Conservation (phyloP, 768 basidiomycete species). For the Naematelia aurantialba region DNA sequence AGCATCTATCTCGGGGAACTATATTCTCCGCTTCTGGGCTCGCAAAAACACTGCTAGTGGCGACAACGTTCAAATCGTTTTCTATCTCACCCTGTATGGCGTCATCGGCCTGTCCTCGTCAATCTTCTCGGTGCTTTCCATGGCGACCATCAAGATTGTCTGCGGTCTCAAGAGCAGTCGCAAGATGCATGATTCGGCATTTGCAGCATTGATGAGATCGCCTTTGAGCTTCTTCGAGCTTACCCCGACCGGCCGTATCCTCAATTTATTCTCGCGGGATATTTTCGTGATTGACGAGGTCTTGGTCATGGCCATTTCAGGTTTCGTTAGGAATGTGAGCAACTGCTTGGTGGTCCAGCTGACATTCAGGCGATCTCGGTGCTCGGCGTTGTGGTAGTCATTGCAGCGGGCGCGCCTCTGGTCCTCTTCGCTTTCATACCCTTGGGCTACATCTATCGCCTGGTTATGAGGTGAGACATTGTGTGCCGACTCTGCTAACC, state of each 20-base stretch:
- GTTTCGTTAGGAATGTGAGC: slow-evolving; percentile 64
- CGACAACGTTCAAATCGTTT: slow-evolving; percentile 58
- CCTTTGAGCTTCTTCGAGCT: slow-evolving; percentile 85
- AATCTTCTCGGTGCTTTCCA: slow-evolving; percentile 57
- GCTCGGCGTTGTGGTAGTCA: slow-evolving; percentile 57
- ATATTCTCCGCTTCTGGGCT: slow-evolving; percentile 73
- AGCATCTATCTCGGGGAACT: slow-evolving; percentile 55
- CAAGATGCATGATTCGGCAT: slow-evolving; percentile 67
- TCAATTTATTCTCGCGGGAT: slow-evolving; percentile 90
- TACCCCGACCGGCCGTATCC: slow-evolving; percentile 80
- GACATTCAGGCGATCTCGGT: slow-evolving; percentile 31
- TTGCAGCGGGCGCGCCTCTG: slow-evolving; percentile 74
- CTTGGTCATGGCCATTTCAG: slow-evolving; percentile 70
- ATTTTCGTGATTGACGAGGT: slow-evolving; percentile 68
- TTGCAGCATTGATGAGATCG: slow-evolving; percentile 67
- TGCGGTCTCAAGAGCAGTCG: slow-evolving; percentile 71
- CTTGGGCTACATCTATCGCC: slow-evolving; percentile 70
- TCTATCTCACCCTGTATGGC: slow-evolving; percentile 60
- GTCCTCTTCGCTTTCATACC: slow-evolving; percentile 74
- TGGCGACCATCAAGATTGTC: slow-evolving; percentile 69
- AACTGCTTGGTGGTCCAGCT: slow-evolving; percentile 18
- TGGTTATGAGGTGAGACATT: slow-evolving; percentile 67
- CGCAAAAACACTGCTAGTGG: slow-evolving; percentile 67
- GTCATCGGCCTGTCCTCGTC: slow-evolving; percentile 60
- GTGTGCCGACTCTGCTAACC: neutral